Percentiles rank a stretch among this genome's conserved stretches.
These are phyloP conservation scores for Globisporangium carolinianum DNA, from an alignment of 352 stramenopile genomes.

Conservation along the genomic window DNA sequence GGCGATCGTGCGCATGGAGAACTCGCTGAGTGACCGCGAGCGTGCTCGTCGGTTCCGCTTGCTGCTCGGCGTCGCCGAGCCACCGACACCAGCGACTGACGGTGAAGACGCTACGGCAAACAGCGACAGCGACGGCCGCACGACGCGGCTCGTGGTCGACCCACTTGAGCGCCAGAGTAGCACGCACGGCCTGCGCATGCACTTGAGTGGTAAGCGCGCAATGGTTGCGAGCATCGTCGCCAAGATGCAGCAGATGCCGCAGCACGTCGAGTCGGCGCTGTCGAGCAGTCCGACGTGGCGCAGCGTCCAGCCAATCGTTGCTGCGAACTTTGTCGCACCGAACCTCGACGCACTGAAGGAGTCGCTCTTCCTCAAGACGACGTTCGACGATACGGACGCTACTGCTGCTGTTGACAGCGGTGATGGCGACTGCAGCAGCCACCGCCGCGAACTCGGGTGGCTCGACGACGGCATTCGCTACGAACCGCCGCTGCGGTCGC, in stretches of 20 bases:
- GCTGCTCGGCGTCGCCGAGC: neutral
- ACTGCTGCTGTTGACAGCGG: neutral
- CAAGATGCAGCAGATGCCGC: constrained; percentile 10
- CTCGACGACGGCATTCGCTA: constrained; percentile 15
- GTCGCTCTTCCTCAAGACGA: constrained; percentile 14
- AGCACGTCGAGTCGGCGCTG: constrained; percentile 8
- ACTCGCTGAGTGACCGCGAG: neutral
- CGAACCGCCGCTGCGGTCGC: constrained; percentile 4
- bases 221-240: constrained; percentile 13
- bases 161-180: constrained; percentile 6
- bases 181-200: constrained; percentile 1
- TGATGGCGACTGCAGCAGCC: neutral
- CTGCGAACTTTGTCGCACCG: constrained; percentile 3
- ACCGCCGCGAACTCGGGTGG: constrained; percentile 4
- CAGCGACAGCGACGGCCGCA: neutral
- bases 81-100: too few species aligned
- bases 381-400: constrained; percentile 7
- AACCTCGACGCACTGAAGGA: constrained; percentile 12
- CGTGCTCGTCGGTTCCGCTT: constrained; percentile 5
- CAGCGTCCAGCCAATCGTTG: neutral
- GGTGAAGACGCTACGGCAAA: neutral
- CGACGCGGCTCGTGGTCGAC: neutral
- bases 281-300: constrained; percentile 5
- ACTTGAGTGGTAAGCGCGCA: constrained; percentile 5
- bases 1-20: constrained; percentile 19